phyloP scores from a whole-genome alignment of 2,329 filamentous ascomycete species.

The Penicillium sumatraense region DNA sequence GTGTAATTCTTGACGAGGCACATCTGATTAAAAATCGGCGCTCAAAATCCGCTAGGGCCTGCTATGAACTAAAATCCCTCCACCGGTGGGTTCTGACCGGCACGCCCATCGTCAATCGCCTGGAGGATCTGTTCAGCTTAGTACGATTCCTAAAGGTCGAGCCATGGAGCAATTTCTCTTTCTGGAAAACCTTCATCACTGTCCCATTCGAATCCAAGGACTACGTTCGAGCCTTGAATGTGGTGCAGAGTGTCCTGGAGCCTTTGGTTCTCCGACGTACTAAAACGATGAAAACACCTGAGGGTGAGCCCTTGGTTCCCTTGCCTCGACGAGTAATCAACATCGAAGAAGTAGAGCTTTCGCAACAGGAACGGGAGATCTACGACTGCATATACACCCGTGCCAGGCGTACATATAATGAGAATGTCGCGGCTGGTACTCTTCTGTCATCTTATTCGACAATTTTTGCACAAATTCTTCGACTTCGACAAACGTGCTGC shows the following conservation, averaged over 20 bases:
- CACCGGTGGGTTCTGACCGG: slow-evolving; percentile 95
- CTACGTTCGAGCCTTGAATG: slow-evolving; percentile 89
- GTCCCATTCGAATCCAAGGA: slow-evolving; percentile 96
- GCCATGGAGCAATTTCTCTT: slow-evolving; percentile 98
- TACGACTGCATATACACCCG: slow-evolving; percentile 88
- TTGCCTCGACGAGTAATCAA: slow-evolving; percentile 79
- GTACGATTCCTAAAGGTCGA: slow-evolving; percentile 92
- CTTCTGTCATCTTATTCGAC: slow-evolving; percentile 95
- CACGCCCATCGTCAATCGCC: slow-evolving; percentile 92
- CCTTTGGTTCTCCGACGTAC: slow-evolving; percentile 93
- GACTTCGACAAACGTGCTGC: slow-evolving; percentile 90
- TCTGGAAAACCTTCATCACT: slow-evolving; percentile 99
- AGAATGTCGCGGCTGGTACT: slow-evolving; percentile 88
- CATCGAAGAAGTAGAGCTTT: slow-evolving; percentile 87
- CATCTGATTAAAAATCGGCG: slow-evolving; percentile 90
- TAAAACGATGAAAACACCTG: slow-evolving; percentile 97
- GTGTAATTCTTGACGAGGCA: slow-evolving; percentile 92
- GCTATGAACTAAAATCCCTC: slow-evolving; percentile 82
- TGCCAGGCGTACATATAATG: slow-evolving; percentile 81
- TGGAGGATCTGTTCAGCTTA: slow-evolving; percentile 92
- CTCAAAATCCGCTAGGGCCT: slow-evolving; percentile 93
- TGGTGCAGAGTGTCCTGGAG: slow-evolving; percentile 95
- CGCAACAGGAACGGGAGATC: slow-evolving; percentile 81
- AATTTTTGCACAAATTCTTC: slow-evolving; percentile 94
- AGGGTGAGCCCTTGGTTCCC: slow-evolving; percentile 78